These are phyloP conservation scores for Coriaria nepalensis DNA, from an alignment of 306 rosid species.

Conservation along the genomic window DNA sequence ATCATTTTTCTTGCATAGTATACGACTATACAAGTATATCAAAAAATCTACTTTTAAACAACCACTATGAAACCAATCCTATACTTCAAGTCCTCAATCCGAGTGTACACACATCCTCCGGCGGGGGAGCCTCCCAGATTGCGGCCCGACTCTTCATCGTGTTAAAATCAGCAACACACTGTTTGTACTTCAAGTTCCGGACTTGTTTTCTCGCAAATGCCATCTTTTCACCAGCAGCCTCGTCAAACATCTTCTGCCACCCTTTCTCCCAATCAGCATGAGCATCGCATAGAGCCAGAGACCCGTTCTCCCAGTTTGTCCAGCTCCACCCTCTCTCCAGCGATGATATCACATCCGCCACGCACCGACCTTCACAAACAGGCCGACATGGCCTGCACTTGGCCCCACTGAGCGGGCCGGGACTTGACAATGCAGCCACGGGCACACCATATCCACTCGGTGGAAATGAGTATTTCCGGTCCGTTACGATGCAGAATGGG, in stretches of 20 bases:
- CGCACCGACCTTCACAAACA: conserved; percentile 43
- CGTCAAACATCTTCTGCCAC: conserved; percentile 50
- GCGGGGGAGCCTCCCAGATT: conserved; percentile 48
- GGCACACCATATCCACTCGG: conserved; percentile 61
- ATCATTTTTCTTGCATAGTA: no score
- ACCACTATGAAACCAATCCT: neutral
- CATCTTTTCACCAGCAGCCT: conserved; percentile 25
- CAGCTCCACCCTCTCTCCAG: conserved; percentile 61
- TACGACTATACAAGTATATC: no score
- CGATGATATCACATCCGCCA: conserved; percentile 26
- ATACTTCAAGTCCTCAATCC: neutral
- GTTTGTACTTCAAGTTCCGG: conserved; percentile 14
- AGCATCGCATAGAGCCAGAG: conserved; percentile 52
- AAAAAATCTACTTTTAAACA: neutral
- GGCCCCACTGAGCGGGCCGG: conserved; percentile 65
- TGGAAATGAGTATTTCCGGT: conserved; percentile 54
- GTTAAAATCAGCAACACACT: conserved; percentile 29
- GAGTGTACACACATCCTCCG: conserved; percentile 28
- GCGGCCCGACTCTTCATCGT: conserved; percentile 22
- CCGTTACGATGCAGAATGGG: conserved; percentile 73
- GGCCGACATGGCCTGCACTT: conserved; percentile 73
- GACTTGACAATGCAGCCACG: conserved; percentile 66
- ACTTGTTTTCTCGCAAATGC: conserved; percentile 26
- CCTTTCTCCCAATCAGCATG: conserved; percentile 42
- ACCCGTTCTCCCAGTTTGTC: conserved; percentile 52